Percentiles rank a stretch among this genome's conserved stretches.
phyloP scores from a whole-genome alignment of 805 yeast species.

The Candida dendrica region DNA sequence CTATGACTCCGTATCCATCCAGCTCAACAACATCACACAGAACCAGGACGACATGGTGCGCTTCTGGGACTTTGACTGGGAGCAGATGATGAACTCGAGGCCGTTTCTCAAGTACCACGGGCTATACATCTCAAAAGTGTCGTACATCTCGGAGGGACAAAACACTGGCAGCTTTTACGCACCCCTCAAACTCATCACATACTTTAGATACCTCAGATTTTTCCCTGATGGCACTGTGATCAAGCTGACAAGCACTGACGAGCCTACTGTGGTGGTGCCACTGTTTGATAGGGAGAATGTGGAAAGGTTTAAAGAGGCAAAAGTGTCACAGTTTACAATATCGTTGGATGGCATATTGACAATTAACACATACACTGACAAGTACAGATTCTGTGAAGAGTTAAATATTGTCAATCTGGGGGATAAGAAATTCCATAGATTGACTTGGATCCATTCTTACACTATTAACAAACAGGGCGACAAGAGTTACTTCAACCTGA shows the following conservation, averaged over 20 bases:
- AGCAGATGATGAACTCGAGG: slow-evolving; percentile 37
- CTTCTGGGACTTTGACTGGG: slow-evolving; percentile 33
- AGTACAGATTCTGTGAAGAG: slow-evolving; percentile 57
- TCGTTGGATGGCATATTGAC: slow-evolving; percentile 52
- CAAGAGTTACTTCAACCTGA: slow-evolving; percentile 46
- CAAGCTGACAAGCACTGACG: slow-evolving; percentile 61
- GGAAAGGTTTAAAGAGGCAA: slow-evolving; percentile 23
- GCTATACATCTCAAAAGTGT: slow-evolving; percentile 76
- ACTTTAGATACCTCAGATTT: slow-evolving; percentile 79
- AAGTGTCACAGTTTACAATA: slow-evolving; percentile 31
- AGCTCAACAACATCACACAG: slow-evolving; percentile 27
- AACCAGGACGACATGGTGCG: slow-evolving; percentile 29
- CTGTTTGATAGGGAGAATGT: slow-evolving; percentile 31
- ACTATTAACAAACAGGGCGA: slow-evolving; percentile 51
- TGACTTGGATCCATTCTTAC: slow-evolving; percentile 64
- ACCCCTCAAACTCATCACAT: slow-evolving; percentile 80
- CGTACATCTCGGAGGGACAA: slow-evolving; percentile 80
- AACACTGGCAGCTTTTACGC: slow-evolving; percentile 56
- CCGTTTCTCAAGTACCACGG: slow-evolving; percentile 82
- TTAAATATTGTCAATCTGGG: slow-evolving; percentile 56
- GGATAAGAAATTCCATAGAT: slow-evolving; percentile 55
- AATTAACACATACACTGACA: slow-evolving; percentile 50
- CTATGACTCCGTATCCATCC: slow-evolving; percentile 38
- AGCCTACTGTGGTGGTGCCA: slow-evolving; percentile 64
- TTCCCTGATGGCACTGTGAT: slow-evolving; percentile 71